Conservation (phyloP, 192 early-diverging fungal genomes). For the Mortierella alpina region DNA sequence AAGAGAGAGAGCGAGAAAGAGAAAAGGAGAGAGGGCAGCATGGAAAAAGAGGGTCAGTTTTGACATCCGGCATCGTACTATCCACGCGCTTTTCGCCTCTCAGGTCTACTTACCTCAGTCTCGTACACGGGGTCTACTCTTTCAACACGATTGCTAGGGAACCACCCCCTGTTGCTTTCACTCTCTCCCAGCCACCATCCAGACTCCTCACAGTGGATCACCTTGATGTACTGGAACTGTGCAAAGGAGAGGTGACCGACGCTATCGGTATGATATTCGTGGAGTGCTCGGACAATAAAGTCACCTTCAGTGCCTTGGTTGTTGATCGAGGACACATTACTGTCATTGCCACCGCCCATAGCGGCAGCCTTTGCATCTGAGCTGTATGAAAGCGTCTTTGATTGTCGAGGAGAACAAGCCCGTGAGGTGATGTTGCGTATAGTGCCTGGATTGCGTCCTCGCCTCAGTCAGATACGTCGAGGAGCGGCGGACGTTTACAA, state of each 20-base stretch:
- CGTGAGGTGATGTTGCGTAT: no score
- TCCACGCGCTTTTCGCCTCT: no score
- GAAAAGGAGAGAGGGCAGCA: background rate
- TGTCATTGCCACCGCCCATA: constrained; percentile 20
- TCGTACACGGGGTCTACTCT: constrained; percentile 25
- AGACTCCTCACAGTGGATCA: constrained; percentile 27
- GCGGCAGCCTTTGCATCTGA: constrained; percentile 21
- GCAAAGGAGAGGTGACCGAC: constrained; percentile 29
- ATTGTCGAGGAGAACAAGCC: background rate
- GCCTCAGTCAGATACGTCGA: no score
- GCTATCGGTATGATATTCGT: constrained; percentile 37
- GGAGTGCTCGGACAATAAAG: constrained; percentile 39
- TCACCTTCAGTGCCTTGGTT: constrained; percentile 22
- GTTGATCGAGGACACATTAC: background rate
- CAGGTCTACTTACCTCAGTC: constrained; percentile 21
- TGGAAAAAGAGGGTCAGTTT: constrained; percentile 4
- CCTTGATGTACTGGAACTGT: constrained; percentile 41
- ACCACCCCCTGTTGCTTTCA: constrained; percentile 38
- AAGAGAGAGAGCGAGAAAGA: background rate
- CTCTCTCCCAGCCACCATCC: constrained; percentile 49
- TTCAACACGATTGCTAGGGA: constrained; percentile 47
- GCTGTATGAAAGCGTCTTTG: background rate
- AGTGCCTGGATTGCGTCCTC: no score
- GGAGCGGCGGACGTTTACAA: no score
- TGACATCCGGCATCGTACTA: no score